Conservation (phyloP, 495 filamentous ascomycete species). For the Penicillium roqueforti region DNA sequence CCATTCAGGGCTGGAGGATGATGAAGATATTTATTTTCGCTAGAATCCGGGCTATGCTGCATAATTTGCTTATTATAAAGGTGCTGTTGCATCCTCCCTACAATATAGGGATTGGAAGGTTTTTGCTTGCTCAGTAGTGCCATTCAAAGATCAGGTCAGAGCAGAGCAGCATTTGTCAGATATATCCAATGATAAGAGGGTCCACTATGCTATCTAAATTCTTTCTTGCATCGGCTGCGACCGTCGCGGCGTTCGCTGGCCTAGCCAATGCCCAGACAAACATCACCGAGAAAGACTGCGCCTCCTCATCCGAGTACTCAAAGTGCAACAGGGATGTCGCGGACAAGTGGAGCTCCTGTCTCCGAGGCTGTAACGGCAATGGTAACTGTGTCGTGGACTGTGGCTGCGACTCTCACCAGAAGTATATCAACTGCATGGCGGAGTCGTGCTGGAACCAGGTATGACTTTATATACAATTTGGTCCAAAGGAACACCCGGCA, state of each 20-base stretch:
- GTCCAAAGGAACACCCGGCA: background rate
- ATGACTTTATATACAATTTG: background rate
- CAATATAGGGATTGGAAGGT: background rate
- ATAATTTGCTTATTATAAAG: background rate
- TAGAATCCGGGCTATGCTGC: background rate
- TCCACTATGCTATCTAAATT: constrained; percentile 19
- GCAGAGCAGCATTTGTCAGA: background rate
- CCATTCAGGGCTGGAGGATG: constrained; percentile 5
- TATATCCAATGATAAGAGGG: background rate
- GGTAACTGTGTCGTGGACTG: constrained; percentile 26
- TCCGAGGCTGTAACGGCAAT: constrained; percentile 20
- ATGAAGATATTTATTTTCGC: background rate
- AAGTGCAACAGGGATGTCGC: constrained; percentile 25
- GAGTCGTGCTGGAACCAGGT: constrained; percentile 33
- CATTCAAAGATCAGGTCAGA: background rate
- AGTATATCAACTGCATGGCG: constrained; percentile 33
- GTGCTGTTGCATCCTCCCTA: background rate
- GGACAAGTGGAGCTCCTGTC: constrained; percentile 22
- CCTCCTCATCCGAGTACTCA: constrained; percentile 15
- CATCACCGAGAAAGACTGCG: constrained; percentile 22
- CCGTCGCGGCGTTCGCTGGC: constrained; percentile 14
- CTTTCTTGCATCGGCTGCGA: constrained; percentile 14
- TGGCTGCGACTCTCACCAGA: constrained; percentile 26
- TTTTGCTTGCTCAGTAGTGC: background rate
- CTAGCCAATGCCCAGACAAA: constrained; percentile 24